Conservation (phyloP, 768 basidiomycete genomes). For the Lentinus tigrinus region DNA sequence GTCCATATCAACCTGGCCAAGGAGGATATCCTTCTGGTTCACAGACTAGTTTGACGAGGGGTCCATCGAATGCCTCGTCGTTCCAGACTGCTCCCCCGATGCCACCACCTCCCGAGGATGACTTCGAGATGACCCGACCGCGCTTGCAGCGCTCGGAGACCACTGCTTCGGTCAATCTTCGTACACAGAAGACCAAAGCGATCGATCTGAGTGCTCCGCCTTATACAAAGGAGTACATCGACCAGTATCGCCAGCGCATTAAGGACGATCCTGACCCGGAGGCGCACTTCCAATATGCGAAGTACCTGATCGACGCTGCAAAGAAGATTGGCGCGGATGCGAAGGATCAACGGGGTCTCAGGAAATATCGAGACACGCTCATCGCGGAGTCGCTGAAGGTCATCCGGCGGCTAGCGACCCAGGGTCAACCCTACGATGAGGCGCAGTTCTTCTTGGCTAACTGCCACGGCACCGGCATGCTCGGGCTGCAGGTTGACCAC, state of each 20-base stretch:
- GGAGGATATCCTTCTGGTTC: slow-evolving; percentile 23
- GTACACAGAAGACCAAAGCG: slow-evolving; percentile 73
- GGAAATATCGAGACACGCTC: slow-evolving; percentile 88
- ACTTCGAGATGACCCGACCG: slow-evolving; percentile 56
- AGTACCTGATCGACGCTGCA: slow-evolving; percentile 97
- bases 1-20: slow-evolving; percentile 16
- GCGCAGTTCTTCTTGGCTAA: slow-evolving; percentile 99
- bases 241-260: slow-evolving; percentile 95
- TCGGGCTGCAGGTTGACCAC: slow-evolving; percentile 96
- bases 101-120: slow-evolving; percentile 30
- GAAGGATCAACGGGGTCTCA: slow-evolving; percentile 78
- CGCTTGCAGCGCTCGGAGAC: slow-evolving; percentile 58
- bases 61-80: slow-evolving; percentile 15
- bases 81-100: slow-evolving; percentile 13
- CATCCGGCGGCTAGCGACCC: slow-evolving; percentile 88
- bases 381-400: slow-evolving; percentile 89
- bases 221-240: slow-evolving; percentile 94
- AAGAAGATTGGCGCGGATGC: slow-evolving; percentile 79
- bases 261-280: slow-evolving; percentile 98
- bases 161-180: slow-evolving; percentile 51
- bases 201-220: slow-evolving; percentile 82
- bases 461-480: slow-evolving; percentile 91
- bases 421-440: slow-evolving; percentile 89
- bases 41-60: slow-evolving; percentile 10
- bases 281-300: slow-evolving; percentile 96